Conservation (phyloP, 2,329 filamentous ascomycete species). For the Ophiostoma perfectum region DNA sequence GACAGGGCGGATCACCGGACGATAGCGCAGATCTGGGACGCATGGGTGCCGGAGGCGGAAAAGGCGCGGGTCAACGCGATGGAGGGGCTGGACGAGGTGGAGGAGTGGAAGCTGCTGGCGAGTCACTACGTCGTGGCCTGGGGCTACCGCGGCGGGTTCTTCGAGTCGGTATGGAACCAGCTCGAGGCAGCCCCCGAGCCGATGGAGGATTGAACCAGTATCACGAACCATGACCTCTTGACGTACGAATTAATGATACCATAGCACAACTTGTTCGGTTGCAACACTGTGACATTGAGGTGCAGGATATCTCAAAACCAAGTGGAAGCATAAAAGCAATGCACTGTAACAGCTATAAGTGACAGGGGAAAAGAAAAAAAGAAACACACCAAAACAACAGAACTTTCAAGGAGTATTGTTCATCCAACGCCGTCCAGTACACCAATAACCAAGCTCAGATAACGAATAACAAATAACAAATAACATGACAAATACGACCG, state of each 20-base stretch:
- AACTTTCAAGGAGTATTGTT: neutral
- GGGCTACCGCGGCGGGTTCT: constrained; percentile 63
- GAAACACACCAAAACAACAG: neutral
- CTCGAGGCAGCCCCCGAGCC: neutral
- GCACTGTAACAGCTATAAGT: no score
- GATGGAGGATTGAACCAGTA: neutral
- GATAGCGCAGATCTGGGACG: constrained; percentile 61
- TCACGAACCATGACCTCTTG: neutral
- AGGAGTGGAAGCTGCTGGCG: constrained; percentile 85
- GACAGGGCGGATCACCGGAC: constrained; percentile 38
- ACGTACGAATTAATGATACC: neutral
- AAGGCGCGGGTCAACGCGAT: constrained; percentile 72
- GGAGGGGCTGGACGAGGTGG: constrained; percentile 89
- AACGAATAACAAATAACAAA: neutral
- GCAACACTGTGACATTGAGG: no score
- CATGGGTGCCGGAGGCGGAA: constrained; percentile 65
- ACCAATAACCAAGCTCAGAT: neutral
- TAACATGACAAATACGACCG: neutral
- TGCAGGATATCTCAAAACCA: neutral
- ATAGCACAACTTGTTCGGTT: neutral
- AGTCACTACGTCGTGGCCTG: constrained; percentile 86
- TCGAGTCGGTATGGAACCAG: constrained; percentile 28
- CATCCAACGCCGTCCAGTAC: neutral
- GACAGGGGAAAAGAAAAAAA: neutral
- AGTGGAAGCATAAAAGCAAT: neutral